Conservation (phyloP, 768 basidiomycete genomes). For the Xerocomus potaroensis region DNA sequence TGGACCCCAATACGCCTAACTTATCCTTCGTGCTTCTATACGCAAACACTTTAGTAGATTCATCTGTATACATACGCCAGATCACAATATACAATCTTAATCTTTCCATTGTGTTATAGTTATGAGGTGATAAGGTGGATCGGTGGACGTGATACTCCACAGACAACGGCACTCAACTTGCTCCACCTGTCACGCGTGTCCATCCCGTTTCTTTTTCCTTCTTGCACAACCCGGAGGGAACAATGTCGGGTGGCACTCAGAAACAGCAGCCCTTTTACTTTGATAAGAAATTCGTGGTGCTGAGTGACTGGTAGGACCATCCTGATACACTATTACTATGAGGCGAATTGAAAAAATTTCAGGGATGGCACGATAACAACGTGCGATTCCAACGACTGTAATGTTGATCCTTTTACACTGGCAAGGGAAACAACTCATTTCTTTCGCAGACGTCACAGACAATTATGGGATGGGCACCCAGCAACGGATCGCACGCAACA, state of each 20-base stretch:
- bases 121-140: conserved; percentile 16
- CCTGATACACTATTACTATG: background rate
- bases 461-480: conserved; percentile 81
- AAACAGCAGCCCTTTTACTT: conserved; percentile 24
- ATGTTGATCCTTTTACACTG: conserved; percentile 14
- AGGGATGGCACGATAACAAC: conserved; percentile 96
- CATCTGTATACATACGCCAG: background rate
- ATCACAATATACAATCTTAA: background rate
- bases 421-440: background rate
- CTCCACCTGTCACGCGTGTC: background rate
- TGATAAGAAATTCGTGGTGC: conserved; percentile 79
- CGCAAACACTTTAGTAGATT: conserved; percentile 3
- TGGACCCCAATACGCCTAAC: background rate
- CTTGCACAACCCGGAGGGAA: background rate
- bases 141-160: conserved; percentile 10
- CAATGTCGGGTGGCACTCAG: conserved; percentile 11
- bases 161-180: conserved; percentile 8
- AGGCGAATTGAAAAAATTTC: conserved; percentile 1
- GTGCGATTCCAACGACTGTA: conserved; percentile 90
- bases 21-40: conserved; percentile 15
- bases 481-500: conserved; percentile 58
- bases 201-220: background rate
- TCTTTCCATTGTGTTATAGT: background rate
- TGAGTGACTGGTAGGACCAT: conserved; percentile 79
- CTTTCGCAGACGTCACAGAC: conserved; percentile 72